phyloP scores from a whole-genome alignment of 2,329 filamentous ascomycete species.

The Colletotrichum destructivum region DNA sequence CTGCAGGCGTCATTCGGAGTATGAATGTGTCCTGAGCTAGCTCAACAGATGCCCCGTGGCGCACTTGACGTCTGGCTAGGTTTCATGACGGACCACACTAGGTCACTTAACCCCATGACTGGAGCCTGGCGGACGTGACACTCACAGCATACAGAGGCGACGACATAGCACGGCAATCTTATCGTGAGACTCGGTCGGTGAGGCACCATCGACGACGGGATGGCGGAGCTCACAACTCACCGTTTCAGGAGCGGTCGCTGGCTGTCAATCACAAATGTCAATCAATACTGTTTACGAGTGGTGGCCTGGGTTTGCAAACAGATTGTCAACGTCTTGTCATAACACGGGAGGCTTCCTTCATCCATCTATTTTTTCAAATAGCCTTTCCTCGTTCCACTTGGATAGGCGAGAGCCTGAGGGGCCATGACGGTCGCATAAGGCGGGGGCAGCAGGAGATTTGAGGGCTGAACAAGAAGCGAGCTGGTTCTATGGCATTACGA shows the following conservation, averaged over 20 bases:
- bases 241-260: background rate
- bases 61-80: conserved; percentile 15
- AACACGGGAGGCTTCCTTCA: too few relatives aligned
- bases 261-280: background rate
- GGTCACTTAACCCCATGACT: background rate
- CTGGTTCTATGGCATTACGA: conserved; percentile 27
- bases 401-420: background rate
- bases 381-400: background rate
- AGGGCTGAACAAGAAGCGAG: conserved; percentile 28
- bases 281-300: background rate
- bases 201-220: conserved; percentile 8
- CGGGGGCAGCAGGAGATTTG: conserved; percentile 37
- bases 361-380: background rate
- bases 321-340: background rate
- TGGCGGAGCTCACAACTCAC: conserved; percentile 9
- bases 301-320: background rate
- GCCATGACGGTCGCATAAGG: conserved; percentile 6
- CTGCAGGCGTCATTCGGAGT: background rate
- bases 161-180: background rate
- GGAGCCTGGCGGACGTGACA: conserved; percentile 3
- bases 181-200: conserved; percentile 7
- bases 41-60: conserved; percentile 15
- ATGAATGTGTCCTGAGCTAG: background rate
- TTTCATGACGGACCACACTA: conserved; percentile 29
- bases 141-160: conserved; percentile 1